Conservation (phyloP, 305 asterid species). For the Solanum hybrid region DNA sequence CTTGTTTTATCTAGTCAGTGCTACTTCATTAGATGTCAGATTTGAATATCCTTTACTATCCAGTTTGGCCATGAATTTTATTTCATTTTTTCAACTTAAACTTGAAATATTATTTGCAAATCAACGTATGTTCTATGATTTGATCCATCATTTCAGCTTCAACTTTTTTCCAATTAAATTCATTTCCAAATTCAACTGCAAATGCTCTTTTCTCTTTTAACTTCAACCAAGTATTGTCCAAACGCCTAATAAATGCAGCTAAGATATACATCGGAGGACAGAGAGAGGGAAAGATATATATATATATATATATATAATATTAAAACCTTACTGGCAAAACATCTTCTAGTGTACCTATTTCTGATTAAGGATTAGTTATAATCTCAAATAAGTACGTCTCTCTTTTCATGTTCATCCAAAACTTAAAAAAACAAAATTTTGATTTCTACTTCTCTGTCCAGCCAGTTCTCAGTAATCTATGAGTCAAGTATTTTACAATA, state of each 20-base stretch:
- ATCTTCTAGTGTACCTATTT: background rate
- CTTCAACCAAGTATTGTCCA: background rate
- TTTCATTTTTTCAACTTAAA: background rate
- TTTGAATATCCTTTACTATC: background rate
- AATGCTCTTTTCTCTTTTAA: background rate
- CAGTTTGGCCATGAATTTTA: background rate
- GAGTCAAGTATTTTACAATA: background rate
- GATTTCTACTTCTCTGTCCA: background rate
- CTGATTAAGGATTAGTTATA: background rate
- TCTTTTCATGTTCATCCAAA: background rate
- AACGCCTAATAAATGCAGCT: background rate
- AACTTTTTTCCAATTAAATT: background rate
- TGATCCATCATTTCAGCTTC: background rate
- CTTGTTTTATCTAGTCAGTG: background rate
- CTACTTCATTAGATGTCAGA: background rate
- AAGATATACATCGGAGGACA: background rate
- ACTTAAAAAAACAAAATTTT: background rate
- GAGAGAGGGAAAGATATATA: background rate
- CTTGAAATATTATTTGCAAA: background rate
- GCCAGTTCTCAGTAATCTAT: background rate
- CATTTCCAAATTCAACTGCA: background rate
- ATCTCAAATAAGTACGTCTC: background rate
- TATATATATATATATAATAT: too few species aligned
- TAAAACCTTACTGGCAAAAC: background rate
- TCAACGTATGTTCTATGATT: background rate